phyloP scores from a whole-genome alignment of 2,329 filamentous ascomycete genomes.

The Cadophora gregata region DNA sequence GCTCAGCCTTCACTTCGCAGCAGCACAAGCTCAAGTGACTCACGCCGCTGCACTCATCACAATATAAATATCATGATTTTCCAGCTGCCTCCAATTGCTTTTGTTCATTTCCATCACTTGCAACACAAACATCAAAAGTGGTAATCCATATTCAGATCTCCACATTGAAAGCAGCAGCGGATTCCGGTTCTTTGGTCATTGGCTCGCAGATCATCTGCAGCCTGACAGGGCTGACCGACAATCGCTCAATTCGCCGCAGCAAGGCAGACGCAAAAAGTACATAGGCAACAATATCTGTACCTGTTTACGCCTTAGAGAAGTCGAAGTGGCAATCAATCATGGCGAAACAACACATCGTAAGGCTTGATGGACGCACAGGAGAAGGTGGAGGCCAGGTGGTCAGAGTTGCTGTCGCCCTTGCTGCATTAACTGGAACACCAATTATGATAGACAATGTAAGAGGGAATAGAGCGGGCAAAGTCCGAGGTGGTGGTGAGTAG shows the following conservation, averaged over 20 bases:
- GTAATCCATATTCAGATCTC: too few relatives aligned
- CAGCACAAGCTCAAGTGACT: slow-evolving; percentile 1
- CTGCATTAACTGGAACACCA: slow-evolving; percentile 59
- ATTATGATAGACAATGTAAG: slow-evolving; percentile 61
- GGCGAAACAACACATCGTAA: slow-evolving; percentile 46
- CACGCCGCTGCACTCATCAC: neutral
- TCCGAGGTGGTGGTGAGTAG: slow-evolving; percentile 36
- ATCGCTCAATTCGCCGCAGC: neutral
- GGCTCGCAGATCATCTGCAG: neutral
- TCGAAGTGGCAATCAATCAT: slow-evolving; percentile 17
- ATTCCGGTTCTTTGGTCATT: slow-evolving; percentile 2
- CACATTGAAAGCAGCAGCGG: neutral
- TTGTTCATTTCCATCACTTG: neutral
- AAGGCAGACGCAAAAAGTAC: slow-evolving; percentile 12
- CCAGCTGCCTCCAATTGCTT: neutral
- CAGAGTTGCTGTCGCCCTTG: slow-evolving; percentile 59
- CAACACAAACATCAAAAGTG: neutral
- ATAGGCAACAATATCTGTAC: slow-evolving; percentile 21
- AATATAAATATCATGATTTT: neutral
- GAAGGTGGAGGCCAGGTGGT: slow-evolving; percentile 69
- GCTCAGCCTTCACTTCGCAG: neutral
- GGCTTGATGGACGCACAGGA: slow-evolving; percentile 61
- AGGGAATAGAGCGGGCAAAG: slow-evolving; percentile 53
- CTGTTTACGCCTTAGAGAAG: neutral
- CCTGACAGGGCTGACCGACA: slow-evolving; percentile 12